These are phyloP conservation scores for Aureoboletus auriporus DNA, from an alignment of 768 basidiomycete genomes.

Conservation along the genomic window DNA sequence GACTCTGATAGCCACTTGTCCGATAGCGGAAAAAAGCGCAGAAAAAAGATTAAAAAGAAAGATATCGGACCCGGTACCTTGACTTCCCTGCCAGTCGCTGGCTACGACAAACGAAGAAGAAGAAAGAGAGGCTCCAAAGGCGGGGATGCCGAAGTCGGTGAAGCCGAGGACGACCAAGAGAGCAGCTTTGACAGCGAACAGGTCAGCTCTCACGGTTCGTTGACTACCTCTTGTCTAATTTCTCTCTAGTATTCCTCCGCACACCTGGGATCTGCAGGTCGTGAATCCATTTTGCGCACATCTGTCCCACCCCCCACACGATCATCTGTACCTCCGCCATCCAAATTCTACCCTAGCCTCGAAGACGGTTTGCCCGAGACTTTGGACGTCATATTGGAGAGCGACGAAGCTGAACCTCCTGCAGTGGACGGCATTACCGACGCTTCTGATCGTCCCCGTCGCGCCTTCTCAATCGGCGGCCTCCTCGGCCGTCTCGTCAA, in stretches of 20 bases:
- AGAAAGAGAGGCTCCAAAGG: constrained; percentile 47
- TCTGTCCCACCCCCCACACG: constrained; percentile 38
- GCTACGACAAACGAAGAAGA: constrained; percentile 58
- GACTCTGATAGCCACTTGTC: constrained; percentile 60
- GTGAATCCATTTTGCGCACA: constrained; percentile 27
- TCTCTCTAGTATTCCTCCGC: constrained; percentile 22
- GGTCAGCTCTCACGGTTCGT: constrained; percentile 32
- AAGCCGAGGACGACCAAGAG: constrained; percentile 49
- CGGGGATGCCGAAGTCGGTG: constrained; percentile 33
- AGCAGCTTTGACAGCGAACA: constrained; percentile 35
- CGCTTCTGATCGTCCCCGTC: constrained; percentile 15
- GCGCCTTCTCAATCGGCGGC: constrained; percentile 44
- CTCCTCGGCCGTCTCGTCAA: constrained; percentile 43
- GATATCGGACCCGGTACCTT: constrained; percentile 52
- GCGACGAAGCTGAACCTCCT: constrained; percentile 54
- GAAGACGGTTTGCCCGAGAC: constrained; percentile 34
- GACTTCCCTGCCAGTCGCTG: constrained; percentile 63
- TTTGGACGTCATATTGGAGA: constrained; percentile 62
- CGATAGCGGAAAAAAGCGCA: constrained; percentile 49
- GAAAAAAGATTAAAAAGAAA: constrained; percentile 46
- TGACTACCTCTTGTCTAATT: constrained; percentile 6
- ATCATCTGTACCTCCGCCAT: constrained; percentile 36
- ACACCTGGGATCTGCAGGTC: constrained; percentile 32
- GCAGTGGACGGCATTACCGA: constrained; percentile 24
- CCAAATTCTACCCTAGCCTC: constrained; percentile 11